Conservation (phyloP, 352 stramenopile genomes). For the Phytopythium delawarense region DNA sequence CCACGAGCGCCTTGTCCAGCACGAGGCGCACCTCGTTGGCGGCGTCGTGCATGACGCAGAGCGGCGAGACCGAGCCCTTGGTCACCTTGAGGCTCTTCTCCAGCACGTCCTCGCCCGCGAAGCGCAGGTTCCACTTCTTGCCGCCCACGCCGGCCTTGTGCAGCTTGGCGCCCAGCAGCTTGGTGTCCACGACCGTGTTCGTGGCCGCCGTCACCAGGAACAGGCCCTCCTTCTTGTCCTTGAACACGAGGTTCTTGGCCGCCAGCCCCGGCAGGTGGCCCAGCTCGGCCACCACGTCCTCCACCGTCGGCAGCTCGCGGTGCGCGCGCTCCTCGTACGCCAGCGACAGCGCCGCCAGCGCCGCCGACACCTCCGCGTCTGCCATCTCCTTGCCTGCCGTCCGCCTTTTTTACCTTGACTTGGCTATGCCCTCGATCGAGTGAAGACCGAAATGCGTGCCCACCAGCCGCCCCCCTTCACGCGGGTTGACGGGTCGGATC, state of each 20-base stretch:
- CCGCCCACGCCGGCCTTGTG: slow-evolving; percentile 55
- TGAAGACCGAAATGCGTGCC: neutral
- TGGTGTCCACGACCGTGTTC: slow-evolving; percentile 89
- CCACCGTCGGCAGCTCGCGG: slow-evolving; percentile 57
- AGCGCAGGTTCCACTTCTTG: slow-evolving; percentile 92
- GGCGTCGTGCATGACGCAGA: slow-evolving; percentile 89
- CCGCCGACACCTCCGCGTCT: slow-evolving; percentile 49
- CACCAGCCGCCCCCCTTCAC: neutral
- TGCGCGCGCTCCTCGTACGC: slow-evolving; percentile 50
- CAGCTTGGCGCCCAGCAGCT: slow-evolving; percentile 86
- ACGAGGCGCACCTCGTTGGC: slow-evolving; percentile 85
- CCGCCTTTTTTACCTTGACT: neutral
- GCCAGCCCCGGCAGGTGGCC: slow-evolving; percentile 79
- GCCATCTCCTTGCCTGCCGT: slow-evolving; percentile 19
- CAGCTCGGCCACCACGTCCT: slow-evolving; percentile 62
- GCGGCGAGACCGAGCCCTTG: slow-evolving; percentile 92
- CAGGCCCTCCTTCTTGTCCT: slow-evolving; percentile 96
- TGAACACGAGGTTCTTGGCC: slow-evolving; percentile 98
- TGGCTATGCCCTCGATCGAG: neutral
- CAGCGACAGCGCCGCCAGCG: slow-evolving; percentile 62
- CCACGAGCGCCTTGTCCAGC: slow-evolving; percentile 90
- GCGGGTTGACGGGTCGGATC: too few relatives aligned
- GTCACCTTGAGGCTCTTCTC: slow-evolving; percentile 81
- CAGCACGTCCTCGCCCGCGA: slow-evolving; percentile 88
- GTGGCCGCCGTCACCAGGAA: slow-evolving; percentile 92